Evolutionary conservation across 2,329 filamentous ascomycete genomes (phyloP).

Genomic region (Pyrenochaeta sp.): DNA sequence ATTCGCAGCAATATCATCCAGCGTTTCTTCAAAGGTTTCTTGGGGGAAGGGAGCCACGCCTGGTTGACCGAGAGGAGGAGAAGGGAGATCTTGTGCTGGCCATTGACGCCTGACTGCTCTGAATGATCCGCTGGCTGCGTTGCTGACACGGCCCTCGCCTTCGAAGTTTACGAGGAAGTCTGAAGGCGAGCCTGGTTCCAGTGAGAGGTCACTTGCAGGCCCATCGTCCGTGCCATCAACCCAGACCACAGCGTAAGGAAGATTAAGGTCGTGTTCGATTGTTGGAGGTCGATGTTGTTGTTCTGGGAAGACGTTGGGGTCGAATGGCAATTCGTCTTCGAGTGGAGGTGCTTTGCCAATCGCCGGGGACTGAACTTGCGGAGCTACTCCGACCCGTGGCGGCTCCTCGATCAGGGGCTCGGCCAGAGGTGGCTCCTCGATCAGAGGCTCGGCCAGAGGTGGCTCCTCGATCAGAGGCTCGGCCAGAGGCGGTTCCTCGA

Average conservation of each 20-base stretch:
- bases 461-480: no score
- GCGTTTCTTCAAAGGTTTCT: no score
- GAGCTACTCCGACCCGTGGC: no score
- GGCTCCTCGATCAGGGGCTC: not conserved
- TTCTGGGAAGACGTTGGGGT: not conserved
- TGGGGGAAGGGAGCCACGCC: no score
- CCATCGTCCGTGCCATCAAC: conserved; percentile 21
- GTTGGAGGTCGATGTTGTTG: conserved; percentile 4
- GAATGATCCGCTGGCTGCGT: not conserved
- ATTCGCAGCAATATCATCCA: no score
- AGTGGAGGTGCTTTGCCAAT: not conserved
- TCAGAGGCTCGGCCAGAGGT: not conserved
- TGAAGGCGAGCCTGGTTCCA: conserved; percentile 12
- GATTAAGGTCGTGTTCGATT: conserved; percentile 3
- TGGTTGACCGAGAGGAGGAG: no score
- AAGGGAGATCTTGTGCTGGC: no score
- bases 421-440: no score
- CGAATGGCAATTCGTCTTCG: not conserved
- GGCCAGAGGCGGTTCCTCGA: no score
- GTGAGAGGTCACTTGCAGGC: conserved; percentile 2
- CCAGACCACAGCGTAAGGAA: conserved; percentile 19
- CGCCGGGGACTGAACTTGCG: no score
- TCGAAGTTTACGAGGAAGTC: conserved; percentile 7
- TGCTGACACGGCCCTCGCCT: not conserved
- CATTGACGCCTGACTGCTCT: no score